Percentiles rank a stretch among this genome's conserved stretches.
Evolutionary conservation across 768 basidiomycete species (phyloP).

Genomic region (Mycena albidolilacea): DNA sequence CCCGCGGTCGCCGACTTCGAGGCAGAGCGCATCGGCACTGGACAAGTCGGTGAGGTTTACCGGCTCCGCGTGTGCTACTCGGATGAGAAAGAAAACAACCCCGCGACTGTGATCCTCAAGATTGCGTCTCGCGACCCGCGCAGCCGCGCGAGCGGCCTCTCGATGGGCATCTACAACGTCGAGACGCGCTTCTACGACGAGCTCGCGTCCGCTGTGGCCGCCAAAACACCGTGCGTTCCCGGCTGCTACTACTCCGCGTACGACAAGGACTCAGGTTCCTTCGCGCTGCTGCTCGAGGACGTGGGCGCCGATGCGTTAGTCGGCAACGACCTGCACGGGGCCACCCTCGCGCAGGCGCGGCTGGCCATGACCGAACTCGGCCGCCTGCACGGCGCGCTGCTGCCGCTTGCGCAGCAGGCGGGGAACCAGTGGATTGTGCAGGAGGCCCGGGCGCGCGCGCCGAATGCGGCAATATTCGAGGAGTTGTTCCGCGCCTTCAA

Average conservation of each 20-base stretch:
- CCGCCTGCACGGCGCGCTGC: conserved; percentile 20
- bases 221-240: conserved; percentile 15
- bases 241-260: conserved; percentile 20
- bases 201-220: conserved; percentile 20
- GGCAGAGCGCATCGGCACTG: conserved; percentile 18
- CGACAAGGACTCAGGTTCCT: conserved; percentile 19
- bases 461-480: conserved; percentile 10
- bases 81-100: conserved; percentile 16
- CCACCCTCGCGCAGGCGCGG: conserved; percentile 15
- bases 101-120: conserved; percentile 23
- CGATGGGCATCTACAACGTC: conserved; percentile 21
- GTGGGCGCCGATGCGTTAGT: conserved; percentile 21
- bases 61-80: conserved; percentile 19
- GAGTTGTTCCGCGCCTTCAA: conserved; percentile 23
- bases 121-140: conserved; percentile 18
- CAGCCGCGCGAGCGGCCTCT: conserved; percentile 21
- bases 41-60: conserved; percentile 19
- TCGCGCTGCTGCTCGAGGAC: conserved; percentile 21
- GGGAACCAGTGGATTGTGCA: conserved; percentile 16
- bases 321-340: conserved; percentile 20
- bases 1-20: conserved; percentile 16
- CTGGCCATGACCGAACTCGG: conserved; percentile 21
- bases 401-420: conserved; percentile 7
- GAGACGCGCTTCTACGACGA: conserved; percentile 26
- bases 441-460: neutral